Conservation (phyloP, 345 rosid genomes). For the Heritiera fomes region DNA sequence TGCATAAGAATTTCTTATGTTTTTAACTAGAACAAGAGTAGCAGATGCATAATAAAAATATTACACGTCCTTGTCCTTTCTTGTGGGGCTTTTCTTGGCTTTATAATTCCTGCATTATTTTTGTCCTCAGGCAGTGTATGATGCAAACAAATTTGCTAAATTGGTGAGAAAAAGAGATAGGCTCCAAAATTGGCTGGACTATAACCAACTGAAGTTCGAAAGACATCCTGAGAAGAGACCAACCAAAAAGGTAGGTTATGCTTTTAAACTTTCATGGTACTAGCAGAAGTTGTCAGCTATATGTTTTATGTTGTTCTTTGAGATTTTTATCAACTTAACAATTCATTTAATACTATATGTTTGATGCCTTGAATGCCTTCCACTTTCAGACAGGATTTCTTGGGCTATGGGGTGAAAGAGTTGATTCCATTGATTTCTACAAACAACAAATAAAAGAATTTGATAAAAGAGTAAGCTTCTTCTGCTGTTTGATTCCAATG, state of each 20-base stretch:
- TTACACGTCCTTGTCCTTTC: not conserved
- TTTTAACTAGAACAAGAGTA: conserved; percentile 9
- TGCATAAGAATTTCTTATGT: not conserved
- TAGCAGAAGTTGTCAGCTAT: not conserved
- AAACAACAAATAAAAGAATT: conserved; percentile 56
- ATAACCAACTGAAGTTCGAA: conserved; percentile 75
- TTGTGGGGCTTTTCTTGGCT: not conserved
- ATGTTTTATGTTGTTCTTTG: conserved; percentile 12
- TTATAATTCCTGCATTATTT: not conserved
- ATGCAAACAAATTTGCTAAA: conserved; percentile 74
- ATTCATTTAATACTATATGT: not conserved
- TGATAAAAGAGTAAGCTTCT: conserved; percentile 56
- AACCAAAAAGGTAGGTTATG: conserved; percentile 57
- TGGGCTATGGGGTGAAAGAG: conserved; percentile 78
- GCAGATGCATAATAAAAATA: conserved; percentile 1
- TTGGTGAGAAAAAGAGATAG: conserved; percentile 74
- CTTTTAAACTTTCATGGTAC: conserved; percentile 14
- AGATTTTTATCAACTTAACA: not conserved
- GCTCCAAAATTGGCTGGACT: conserved; percentile 87
- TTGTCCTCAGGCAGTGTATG: conserved; percentile 69
- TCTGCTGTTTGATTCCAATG: conserved; percentile 8
- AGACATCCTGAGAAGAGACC: conserved; percentile 80
- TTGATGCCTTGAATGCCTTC: conserved; percentile 25
- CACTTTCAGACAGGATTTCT: conserved; percentile 73
- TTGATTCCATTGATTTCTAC: conserved; percentile 87